Evolutionary conservation across 2,329 filamentous ascomycete genomes (phyloP), one percentile per base, ranked within the genome.

Genomic region (Tolypocladium tropicale): DNA sequence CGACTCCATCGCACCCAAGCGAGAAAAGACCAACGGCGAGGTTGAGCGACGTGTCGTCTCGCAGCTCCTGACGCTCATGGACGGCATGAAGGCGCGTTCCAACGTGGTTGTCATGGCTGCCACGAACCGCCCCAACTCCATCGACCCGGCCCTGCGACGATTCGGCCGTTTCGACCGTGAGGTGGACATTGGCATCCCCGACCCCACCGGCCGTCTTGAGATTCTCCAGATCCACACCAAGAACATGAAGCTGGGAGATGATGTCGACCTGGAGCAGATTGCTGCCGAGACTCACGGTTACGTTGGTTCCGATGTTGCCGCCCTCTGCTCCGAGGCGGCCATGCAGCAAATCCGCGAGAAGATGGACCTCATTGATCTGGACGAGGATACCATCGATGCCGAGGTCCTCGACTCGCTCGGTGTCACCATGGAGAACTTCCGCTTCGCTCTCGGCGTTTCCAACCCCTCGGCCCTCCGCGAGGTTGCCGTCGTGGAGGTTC

Each of bases 311-410:
- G 94, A 99, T 86, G 81, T 99, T 73, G 94, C 94, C 58, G 95
- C 94, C 33, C 90, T 99, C 59, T 99, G 94, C 78, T 99, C 94
- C 7, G 94, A 99, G 77, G 94, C 94, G 70, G 94, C 94, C 61
- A 99, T 99, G 94, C 94, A 99, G 75, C 94, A 99, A 78, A 99
- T 99, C 75, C 93, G 94, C 78, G 94, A 99, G 78, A 99, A 99
- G 88, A 99, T 99, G 94, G 94, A 99, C 71, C 84, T 99, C 62
- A 99, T 99, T 64, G 94, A 99, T 75, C 83, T 99, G 36, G 94
- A 99, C 62, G 94, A 99, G 78, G 94, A 99, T 70, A 99, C 94
- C 60, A 99, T 99, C 61, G 94, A 99, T 67, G 94, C 94, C 33
- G 94, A 99, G 78, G 94, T 99, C 54, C 84, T 99, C 55, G 94